Evolutionary conservation across 2,329 filamentous ascomycete species (phyloP).

Genomic region (Xylariaceae sp.): DNA sequence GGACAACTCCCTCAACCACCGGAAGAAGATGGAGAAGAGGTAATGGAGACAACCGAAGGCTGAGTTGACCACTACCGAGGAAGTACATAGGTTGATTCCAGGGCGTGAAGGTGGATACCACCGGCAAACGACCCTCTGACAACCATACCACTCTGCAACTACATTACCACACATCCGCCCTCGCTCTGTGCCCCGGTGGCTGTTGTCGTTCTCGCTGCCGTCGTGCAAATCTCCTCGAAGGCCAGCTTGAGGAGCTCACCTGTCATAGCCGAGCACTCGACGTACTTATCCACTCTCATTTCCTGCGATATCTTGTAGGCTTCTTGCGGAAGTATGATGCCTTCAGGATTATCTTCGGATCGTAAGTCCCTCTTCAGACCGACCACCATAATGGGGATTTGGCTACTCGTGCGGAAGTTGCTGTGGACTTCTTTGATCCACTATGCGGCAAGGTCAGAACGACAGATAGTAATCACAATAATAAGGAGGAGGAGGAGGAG

Average conservation of each 20-base stretch:
- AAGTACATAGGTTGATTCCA: background rate
- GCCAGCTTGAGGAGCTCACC: conserved; percentile 54
- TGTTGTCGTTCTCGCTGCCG: conserved; percentile 45
- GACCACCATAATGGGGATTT: conserved; percentile 51
- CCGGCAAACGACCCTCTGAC: too few relatives aligned
- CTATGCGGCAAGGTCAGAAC: conserved; percentile 29
- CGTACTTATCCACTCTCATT: conserved; percentile 58
- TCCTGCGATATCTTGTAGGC: conserved; percentile 52
- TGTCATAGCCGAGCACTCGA: conserved; percentile 59
- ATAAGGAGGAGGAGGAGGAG: conserved; percentile 1
- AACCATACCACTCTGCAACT: conserved; percentile 2
- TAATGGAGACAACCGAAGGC: conserved; percentile 31
- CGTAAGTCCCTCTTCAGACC: conserved; percentile 59
- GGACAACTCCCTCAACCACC: conserved; percentile 42
- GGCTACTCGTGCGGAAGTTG: conserved; percentile 42
- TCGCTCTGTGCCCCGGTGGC: conserved; percentile 48
- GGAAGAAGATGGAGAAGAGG: conserved; percentile 30
- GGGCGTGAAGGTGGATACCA: background rate
- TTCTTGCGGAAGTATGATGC: conserved; percentile 58
- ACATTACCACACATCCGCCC: conserved; percentile 41
- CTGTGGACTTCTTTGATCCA: conserved; percentile 53
- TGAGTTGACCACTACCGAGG: background rate
- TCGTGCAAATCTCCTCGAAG: conserved; percentile 58
- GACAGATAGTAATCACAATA: background rate
- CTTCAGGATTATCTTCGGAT: conserved; percentile 54